These are phyloP conservation scores for Madurella mycetomatis DNA, from an alignment of 2,329 filamentous ascomycete species.

Conservation along the genomic window DNA sequence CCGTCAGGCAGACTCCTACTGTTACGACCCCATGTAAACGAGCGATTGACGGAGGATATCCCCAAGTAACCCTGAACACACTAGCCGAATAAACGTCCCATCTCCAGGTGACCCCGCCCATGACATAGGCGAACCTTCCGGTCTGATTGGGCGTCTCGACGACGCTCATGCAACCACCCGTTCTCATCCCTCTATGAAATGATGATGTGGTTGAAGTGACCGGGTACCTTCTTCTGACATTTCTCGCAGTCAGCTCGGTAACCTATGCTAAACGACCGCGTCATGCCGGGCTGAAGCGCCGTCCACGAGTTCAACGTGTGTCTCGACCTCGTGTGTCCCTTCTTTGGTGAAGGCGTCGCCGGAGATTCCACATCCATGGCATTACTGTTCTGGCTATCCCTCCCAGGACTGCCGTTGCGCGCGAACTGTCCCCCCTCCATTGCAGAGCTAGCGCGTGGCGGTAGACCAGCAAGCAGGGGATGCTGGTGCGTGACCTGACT, in stretches of 20 bases:
- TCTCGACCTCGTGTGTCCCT: constrained; percentile 54
- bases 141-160: constrained; percentile 8
- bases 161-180: constrained; percentile 1
- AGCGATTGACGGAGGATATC: neutral
- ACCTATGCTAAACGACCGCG: constrained; percentile 71
- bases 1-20: neutral
- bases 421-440: constrained; percentile 26
- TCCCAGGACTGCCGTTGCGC: constrained; percentile 13
- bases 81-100: neutral
- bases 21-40: neutral
- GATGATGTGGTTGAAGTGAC: constrained; percentile 78
- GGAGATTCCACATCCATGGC: constrained; percentile 36
- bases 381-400: constrained; percentile 19
- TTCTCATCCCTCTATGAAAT: constrained; percentile 45
- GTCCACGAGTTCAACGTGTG: constrained; percentile 60
- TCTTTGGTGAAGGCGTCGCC: constrained; percentile 46
- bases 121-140: neutral
- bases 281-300: constrained; percentile 56
- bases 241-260: constrained; percentile 75
- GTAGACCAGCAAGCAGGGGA: constrained; percentile 33
- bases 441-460: constrained; percentile 34
- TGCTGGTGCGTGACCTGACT: constrained; percentile 25
- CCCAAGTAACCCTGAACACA: neutral
- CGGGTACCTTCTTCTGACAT: constrained; percentile 68
- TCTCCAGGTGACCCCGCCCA: neutral